Percentiles rank a stretch among this genome's conserved stretches.
phyloP scores from a whole-genome alignment of 345 rosid species.

The Litchi chinensis region DNA sequence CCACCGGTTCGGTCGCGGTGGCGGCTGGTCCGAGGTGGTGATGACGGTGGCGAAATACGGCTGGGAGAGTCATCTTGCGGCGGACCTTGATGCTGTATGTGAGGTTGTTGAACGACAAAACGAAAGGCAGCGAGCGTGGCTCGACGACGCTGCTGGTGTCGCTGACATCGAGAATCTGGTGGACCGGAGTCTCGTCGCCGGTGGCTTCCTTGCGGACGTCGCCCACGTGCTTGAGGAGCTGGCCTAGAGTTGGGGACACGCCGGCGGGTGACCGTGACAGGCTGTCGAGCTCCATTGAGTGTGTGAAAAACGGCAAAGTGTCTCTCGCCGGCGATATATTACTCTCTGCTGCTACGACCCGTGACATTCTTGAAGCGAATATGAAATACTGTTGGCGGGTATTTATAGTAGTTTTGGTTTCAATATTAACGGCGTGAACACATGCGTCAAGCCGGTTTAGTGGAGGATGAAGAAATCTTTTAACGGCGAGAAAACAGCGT shows the following conservation, averaged over 20 bases:
- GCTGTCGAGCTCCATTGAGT: slow-evolving; percentile 46
- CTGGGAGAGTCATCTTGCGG: slow-evolving; percentile 48
- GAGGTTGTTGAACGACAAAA: slow-evolving; percentile 72
- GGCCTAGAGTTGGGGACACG: slow-evolving; percentile 62
- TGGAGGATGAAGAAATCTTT: background rate
- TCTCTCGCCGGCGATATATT: slow-evolving; percentile 19
- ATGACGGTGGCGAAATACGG: slow-evolving; percentile 24
- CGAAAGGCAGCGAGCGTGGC: slow-evolving; percentile 58
- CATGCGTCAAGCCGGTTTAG: background rate
- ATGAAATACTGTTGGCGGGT: background rate
- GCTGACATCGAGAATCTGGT: slow-evolving; percentile 44
- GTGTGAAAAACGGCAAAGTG: slow-evolving; percentile 33
- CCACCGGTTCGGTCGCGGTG: slow-evolving; percentile 38
- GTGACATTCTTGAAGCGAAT: slow-evolving; percentile 38
- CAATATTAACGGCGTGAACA: background rate
- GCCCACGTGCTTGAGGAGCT: slow-evolving; percentile 73
- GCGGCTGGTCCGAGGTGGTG: slow-evolving; percentile 21
- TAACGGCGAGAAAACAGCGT: slow-evolving; percentile 7
- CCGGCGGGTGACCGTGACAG: background rate
- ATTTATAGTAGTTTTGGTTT: background rate
- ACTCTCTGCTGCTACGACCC: slow-evolving; percentile 48
- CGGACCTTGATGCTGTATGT: slow-evolving; percentile 70
- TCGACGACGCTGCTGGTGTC: slow-evolving; percentile 26
- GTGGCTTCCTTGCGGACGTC: slow-evolving; percentile 60
- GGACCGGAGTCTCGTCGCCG: slow-evolving; percentile 84